Evolutionary conservation across 495 filamentous ascomycete species (phyloP).

Genomic region (Penicillium cosmopolitanum): DNA sequence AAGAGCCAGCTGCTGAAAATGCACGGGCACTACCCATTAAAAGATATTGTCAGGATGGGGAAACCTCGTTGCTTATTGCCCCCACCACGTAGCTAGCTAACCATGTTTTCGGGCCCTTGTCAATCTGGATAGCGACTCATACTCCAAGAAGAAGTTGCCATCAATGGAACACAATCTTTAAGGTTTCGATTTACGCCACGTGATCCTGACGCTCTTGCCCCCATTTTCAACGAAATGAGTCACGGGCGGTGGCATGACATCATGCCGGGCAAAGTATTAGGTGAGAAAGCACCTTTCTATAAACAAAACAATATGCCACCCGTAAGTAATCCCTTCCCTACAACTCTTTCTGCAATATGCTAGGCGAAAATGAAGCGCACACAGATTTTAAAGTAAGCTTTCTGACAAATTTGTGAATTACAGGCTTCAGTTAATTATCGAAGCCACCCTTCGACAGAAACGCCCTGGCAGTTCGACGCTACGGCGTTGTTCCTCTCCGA

Average conservation of each 20-base stretch:
- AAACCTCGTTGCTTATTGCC: conserved; percentile 1
- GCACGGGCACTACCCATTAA: conserved; percentile 1
- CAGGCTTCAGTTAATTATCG: conserved; percentile 1
- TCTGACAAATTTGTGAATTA: background rate
- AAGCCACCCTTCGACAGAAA: conserved; percentile 1
- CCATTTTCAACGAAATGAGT: conserved; percentile 1
- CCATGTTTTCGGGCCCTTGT: background rate
- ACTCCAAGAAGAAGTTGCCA: background rate
- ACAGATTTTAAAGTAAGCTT: conserved; percentile 3
- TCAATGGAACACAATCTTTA: conserved; percentile 4
- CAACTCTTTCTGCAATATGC: conserved; percentile 3
- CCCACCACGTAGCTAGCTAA: background rate
- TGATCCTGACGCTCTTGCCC: conserved; percentile 1
- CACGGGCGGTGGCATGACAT: background rate
- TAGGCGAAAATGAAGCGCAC: background rate
- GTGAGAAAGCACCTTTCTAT: background rate
- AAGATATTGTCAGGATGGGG: background rate
- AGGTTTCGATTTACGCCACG: background rate
- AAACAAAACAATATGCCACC: background rate
- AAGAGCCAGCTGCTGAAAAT: background rate
- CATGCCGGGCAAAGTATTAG: background rate
- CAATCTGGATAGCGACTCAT: conserved; percentile 4
- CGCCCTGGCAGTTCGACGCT: conserved; percentile 1
- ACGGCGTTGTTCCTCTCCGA: conserved; percentile 4
- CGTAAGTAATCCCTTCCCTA: background rate